Base-by-base conservation (phyloP, 2,329 filamentous ascomycete genomes). In the Fusarium annulatum region DNA sequence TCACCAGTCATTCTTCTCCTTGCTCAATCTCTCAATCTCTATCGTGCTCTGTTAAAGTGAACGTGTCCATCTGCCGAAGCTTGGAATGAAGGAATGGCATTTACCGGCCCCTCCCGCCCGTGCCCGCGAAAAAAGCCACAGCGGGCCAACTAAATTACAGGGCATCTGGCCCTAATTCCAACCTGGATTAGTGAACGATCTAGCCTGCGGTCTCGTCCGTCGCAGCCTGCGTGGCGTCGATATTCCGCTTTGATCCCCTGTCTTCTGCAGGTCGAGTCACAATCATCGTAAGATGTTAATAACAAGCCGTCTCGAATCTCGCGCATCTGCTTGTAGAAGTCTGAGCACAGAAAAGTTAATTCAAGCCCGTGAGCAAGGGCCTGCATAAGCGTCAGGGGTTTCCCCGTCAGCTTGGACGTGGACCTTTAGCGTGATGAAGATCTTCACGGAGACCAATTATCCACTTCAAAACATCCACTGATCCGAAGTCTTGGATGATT, bases 1-100 rank as follows among this genome's bases (percentile, higher is more conserved):
- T 36, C 38, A 28, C 21, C 63, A 69, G 53, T 69, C 53, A 21
- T 71, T 71, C 52, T 68, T 62, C 52, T 59, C 45, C 18, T 63
- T 33, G 14, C n/a, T 57, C 26, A 28, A 5, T 11, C 10, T 7
- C 14, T 26, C 26, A n/a, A 3, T 10, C 9, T 14, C 12, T 26
- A 14, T 2, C 55, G 36, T 28, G 39, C 39, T 16, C 8, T 3
- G 10, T 26, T 7, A n/a, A 18, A 28, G n/a, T 39, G 14, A 46
- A 36, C 10, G 49, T 36, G 48, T 48, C 36, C 28, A 33, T 60
- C 36, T 33, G 9, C 23, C 21, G 56, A 43, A 36, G 45, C 26
- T 4, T 33, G 4, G 4, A 19, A n/a, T 21, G 5, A 38, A 21
- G 18, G 23, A 57, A 63, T 64, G 59, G 65, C 65, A 55, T 41